A percentile compares a stretch with the other conserved stretches of the same genome.
phyloP scores from a whole-genome alignment of 2,329 filamentous ascomycete genomes.

The Teratosphaeria viscida region DNA sequence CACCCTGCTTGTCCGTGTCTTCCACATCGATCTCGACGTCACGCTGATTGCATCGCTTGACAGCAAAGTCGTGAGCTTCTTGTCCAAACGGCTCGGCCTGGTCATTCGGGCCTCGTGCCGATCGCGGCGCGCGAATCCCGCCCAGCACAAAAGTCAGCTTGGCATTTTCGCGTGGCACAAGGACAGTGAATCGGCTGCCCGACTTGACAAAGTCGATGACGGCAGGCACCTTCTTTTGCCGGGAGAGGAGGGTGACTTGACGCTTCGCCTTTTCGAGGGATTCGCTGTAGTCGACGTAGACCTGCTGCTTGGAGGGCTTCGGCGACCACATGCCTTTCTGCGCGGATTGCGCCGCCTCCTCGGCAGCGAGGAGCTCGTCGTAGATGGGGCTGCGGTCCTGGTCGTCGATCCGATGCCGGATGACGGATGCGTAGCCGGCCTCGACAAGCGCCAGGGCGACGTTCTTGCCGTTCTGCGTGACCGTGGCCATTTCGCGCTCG shows the following conservation, averaged over 20 bases:
- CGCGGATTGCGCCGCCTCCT: conserved; percentile 71
- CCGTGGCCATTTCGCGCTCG: conserved; percentile 85
- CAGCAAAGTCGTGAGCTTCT: conserved; percentile 86
- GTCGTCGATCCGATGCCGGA: conserved; percentile 89
- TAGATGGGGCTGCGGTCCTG: conserved; percentile 90
- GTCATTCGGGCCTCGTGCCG: conserved; percentile 69
- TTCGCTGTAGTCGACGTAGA: conserved; percentile 84
- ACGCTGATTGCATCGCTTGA: conserved; percentile 78
- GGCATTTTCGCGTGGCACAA: conserved; percentile 84
- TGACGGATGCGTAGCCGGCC: conserved; percentile 85
- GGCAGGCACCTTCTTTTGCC: conserved; percentile 85
- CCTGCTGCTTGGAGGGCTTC: conserved; percentile 73
- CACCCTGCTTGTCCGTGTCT: conserved; percentile 90
- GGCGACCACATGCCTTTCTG: conserved; percentile 92
- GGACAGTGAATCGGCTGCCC: conserved; percentile 84
- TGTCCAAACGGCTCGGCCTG: conserved; percentile 87
- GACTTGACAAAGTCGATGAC: conserved; percentile 97
- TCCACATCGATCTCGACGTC: conserved; percentile 95
- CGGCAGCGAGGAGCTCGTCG: conserved; percentile 72
- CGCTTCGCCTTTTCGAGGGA: conserved; percentile 91
- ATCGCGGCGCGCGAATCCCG: conserved; percentile 81
- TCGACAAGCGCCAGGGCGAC: conserved; percentile 77
- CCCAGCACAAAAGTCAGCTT: conserved; percentile 93
- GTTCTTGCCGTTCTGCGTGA: conserved; percentile 76
- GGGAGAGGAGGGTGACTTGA: conserved; percentile 73